Percentiles rank a stretch among this genome's conserved stretches.
These are phyloP conservation scores for Magnaporthiopsis incrustans DNA, from an alignment of 2,329 filamentous ascomycete genomes.

Conservation along the genomic window DNA sequence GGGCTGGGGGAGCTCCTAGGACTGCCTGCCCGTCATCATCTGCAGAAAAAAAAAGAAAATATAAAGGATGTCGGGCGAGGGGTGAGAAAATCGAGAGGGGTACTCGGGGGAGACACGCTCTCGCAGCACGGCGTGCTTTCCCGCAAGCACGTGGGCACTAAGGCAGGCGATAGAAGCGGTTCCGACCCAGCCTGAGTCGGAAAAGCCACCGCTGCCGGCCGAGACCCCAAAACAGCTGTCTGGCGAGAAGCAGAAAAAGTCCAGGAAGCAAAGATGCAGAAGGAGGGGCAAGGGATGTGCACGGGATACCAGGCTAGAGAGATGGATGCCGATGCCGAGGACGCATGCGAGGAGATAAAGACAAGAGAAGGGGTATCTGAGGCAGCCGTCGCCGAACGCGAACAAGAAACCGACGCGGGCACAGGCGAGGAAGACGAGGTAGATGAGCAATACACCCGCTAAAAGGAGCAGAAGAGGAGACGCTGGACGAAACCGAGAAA, in stretches of 20 bases:
- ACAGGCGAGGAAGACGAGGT: neutral
- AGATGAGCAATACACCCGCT: neutral
- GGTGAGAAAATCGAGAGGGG: neutral
- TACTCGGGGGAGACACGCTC: neutral
- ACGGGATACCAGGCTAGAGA: neutral
- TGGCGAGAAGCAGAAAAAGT: neutral
- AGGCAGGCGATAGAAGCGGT: neutral
- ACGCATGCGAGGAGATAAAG: neutral
- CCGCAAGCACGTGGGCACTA: neutral
- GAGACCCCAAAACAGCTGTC: neutral
- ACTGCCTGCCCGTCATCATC: neutral
- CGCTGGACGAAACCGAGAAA: neutral
- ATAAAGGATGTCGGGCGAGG: neutral
- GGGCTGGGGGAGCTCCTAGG: neutral
- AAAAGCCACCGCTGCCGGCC: neutral
- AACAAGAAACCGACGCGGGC: neutral
- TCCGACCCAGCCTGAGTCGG: neutral
- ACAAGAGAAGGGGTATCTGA: neutral
- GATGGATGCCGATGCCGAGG: neutral
- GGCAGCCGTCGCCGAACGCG: neutral
- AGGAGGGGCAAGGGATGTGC: too few species aligned
- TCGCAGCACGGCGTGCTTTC: neutral
- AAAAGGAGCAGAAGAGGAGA: neutral
- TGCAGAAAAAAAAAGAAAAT: neutral
- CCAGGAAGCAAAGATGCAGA: neutral